Evolutionary conservation across 31 red algal genomes (phyloP), one percentile per base, ranked within the genome.

Genomic region (Odonthalia washingtoniensis): DNA sequence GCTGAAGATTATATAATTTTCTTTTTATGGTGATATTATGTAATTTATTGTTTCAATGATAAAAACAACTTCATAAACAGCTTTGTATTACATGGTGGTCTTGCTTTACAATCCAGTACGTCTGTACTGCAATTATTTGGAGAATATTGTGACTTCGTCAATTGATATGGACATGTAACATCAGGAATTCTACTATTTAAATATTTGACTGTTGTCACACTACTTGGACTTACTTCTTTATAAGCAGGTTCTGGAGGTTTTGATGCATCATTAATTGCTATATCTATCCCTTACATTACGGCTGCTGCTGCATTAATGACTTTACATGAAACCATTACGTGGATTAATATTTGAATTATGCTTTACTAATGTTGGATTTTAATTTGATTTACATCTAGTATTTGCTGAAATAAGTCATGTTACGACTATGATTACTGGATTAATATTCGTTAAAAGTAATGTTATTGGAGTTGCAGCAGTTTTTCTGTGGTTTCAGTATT

Each of bases 151-250:
- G 95, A 99, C 67, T 85, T 96, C 76, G 95, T 90, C 9, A 97
- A 92, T 42, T 87, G 95, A 9, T 97, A 90, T 77, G 97, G 97
- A 5, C 90, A 90, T 32, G 97, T 92, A 33, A 80, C 97, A 12
- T 99, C 97, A 69, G 97, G 97, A 30, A 95, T 99, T 45, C 72
- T 99, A 26, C 77, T 99, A 52, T 93, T 99, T 65, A 94, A 99
- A 81, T 94, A 99, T 76, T 72, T 99, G 30, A 95, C 93, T 16
- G 95, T 99, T 28, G 97, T 99, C 0, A 94, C 97, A 40, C 75
- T 99, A 4, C 77, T 99, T 1, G 97, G 96, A 3, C 78, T 99
- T 30, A 95, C 91, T 35, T 95, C 97, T 27, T 72, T 99, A 24
- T 82, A 97, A 30, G 94, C 92, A 39, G 93, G 78, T 4, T 92